Evolutionary conservation across 805 yeast species (phyloP).

Genomic region (Cyberlindnera xylosilytica): DNA sequence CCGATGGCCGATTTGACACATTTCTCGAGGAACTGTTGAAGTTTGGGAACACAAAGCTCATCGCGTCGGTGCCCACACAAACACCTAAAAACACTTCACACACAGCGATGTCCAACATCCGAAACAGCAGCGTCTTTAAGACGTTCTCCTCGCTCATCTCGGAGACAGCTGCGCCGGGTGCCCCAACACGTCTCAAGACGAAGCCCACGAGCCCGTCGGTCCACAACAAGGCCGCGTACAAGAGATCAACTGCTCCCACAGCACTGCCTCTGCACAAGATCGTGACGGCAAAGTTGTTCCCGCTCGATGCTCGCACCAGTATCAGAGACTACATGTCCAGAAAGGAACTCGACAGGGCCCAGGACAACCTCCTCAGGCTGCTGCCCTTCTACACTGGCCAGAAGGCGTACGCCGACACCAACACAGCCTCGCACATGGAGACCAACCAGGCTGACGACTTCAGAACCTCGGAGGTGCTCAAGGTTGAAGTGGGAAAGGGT

Average conservation of each 20-base stretch:
- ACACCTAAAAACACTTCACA: not conserved
- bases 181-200: slow-evolving; percentile 2
- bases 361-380: slow-evolving; percentile 41
- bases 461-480: slow-evolving; percentile 29
- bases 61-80: not conserved
- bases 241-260: slow-evolving; percentile 60
- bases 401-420: slow-evolving; percentile 7
- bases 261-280: slow-evolving; percentile 60
- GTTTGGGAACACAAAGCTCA: not conserved
- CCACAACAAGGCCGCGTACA: slow-evolving; percentile 29
- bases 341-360: slow-evolving; percentile 40
- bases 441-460: slow-evolving; percentile 14
- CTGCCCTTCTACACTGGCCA: slow-evolving; percentile 42
- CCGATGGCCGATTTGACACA: not conserved
- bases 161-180: slow-evolving; percentile 15
- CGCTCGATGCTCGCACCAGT: slow-evolving; percentile 51
- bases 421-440: slow-evolving; percentile 20
- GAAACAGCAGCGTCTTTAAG: slow-evolving; percentile 10
- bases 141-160: slow-evolving; percentile 13
- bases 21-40: not conserved
- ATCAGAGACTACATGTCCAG: slow-evolving; percentile 45
- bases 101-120: slow-evolving; percentile 9
- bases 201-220: slow-evolving; percentile 10
- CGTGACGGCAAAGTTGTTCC: slow-evolving; percentile 47
- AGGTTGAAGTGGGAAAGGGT: slow-evolving; percentile 41